Base-by-base conservation (phyloP, 2,329 filamentous ascomycete species). In the Aureobasidium sp. region DNA sequence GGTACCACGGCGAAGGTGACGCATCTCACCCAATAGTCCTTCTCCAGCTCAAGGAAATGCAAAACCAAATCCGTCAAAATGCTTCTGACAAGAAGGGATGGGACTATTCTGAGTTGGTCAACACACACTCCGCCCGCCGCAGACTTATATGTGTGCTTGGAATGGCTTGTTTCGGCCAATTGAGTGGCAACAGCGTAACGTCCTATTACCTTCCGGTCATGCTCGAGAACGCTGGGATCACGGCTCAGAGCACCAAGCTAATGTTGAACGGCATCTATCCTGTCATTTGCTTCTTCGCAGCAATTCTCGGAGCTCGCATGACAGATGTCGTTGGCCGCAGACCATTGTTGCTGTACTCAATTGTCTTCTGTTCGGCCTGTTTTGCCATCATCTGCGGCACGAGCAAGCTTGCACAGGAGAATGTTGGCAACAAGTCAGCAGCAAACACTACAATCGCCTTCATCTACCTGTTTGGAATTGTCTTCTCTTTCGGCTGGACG, bases 91-190 rank as follows among this genome's bases (percentile, higher is more conserved):
- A 86, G 66, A 75, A 79, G 3, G 85, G 80, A 78, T 86, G 82
- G 81, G 79, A 86, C 69, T 85, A 81, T 73, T 72, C 79, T 10
- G 81, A 82, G 61, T 73, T 83, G 34, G 73, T 78, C 68, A 76
- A 75, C 59, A 79, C 75, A 3, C 74, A 76, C 15, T 80, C 80
- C 32, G 84, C 83, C 67, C 76, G 81, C 36, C 80, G 81, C 64
- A 69, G 75, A 48, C 63, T 76, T n/a, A 69, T 68, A 59, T 71
- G 75, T 68, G 74, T 76, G 5, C 73, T 76, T 11, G 67, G 68
- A 9, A 75, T 77, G 73, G 70, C 73, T 0, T 75, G 74, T 65
- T 77, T 76, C 45, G 74, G 75, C 1, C 75, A 77, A 63, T 75
- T 72, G 72, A 69, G 65, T 6, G 75, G 75, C 1, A 76, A 76